Evolutionary conservation across 305 asterid genomes (phyloP), one percentile per base, ranked within the genome.

Genomic region (Euphrasia arctica): DNA sequence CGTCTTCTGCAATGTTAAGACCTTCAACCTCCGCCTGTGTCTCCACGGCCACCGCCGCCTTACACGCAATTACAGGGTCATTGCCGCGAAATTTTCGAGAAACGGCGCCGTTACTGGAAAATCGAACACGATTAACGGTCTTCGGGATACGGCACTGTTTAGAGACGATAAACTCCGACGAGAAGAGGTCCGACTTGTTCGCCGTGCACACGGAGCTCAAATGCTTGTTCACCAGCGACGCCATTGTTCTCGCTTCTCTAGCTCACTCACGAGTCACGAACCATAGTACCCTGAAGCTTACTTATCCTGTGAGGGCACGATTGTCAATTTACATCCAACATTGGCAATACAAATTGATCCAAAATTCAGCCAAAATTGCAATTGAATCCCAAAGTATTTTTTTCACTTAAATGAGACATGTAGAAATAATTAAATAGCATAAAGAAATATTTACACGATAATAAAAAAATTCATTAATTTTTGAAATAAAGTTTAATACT

Each of bases 1-100:
- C 96, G 85, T 91, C 96, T n/a, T 91, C 96, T 25, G 96, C 98
- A 51, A 91, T 88, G 72, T 91, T 91, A 61, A 91, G 94, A 25
- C 94, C 98, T 72, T 85, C 96, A 60, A 89, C 74, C 45, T 83
- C 89, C 39, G 89, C 77, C 70, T 74, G 73, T 3, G 82, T 72
- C 76, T 78, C 83, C 59, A 83, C 51, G 2, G 96, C 86, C 36
- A 86, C 80, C 8, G 98, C 95, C 74, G 98, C 95, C 74, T 88
- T 82, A 62, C 86, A 76, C 69, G 74, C 72, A 52, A 80, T 67
- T 52, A 70, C 65, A 48, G 18, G 54, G 41, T 63, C 66, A 52
- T 39, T 22, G 0, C 39, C 64, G 61, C 42, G 10, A 32, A 0
- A 62, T 18, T n/a, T 49, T 14, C 73, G 70, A 50, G 66, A 27